Evolutionary conservation across 2,329 filamentous ascomycete genomes (phyloP).

Genomic region (Alternaria gaisen): DNA sequence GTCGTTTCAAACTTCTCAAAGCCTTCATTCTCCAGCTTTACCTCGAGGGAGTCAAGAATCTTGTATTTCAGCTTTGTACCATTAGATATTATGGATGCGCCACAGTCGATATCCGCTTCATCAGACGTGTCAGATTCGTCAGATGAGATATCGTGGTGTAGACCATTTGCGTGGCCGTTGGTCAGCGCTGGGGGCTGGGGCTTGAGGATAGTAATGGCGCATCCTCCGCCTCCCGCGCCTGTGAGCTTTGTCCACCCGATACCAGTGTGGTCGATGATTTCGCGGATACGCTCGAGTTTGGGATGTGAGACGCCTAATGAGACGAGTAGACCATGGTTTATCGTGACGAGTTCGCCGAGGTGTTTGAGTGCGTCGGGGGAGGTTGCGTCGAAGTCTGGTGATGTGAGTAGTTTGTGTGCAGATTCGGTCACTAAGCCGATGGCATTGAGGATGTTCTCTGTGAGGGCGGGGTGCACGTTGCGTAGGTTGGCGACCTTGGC

Average conservation of each 20-base stretch:
- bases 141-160: conserved; percentile 29
- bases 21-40: conserved; percentile 65
- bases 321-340: conserved; percentile 94
- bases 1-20: conserved; percentile 90
- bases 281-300: conserved; percentile 87
- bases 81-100: conserved; percentile 43
- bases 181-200: conserved; percentile 60
- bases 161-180: conserved; percentile 54
- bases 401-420: conserved; percentile 63
- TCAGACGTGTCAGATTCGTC: conserved; percentile 38
- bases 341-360: conserved; percentile 86
- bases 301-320: conserved; percentile 94
- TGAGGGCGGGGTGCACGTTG: conserved; percentile 76
- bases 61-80: conserved; percentile 47
- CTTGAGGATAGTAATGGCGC: conserved; percentile 88
- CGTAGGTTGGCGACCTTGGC: conserved; percentile 82
- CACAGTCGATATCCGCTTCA: conserved; percentile 37
- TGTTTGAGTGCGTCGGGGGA: conserved; percentile 71
- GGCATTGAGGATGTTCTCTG: conserved; percentile 81
- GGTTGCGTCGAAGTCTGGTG: conserved; percentile 73
- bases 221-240: conserved; percentile 93
- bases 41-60: conserved; percentile 68
- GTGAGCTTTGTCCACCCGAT: conserved; percentile 98
- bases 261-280: conserved; percentile 81
- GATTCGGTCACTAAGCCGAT: conserved; percentile 78